Evolutionary conservation across 192 early-diverging fungal genomes (phyloP).

Genomic region (Gamsiella multidivaricata): DNA sequence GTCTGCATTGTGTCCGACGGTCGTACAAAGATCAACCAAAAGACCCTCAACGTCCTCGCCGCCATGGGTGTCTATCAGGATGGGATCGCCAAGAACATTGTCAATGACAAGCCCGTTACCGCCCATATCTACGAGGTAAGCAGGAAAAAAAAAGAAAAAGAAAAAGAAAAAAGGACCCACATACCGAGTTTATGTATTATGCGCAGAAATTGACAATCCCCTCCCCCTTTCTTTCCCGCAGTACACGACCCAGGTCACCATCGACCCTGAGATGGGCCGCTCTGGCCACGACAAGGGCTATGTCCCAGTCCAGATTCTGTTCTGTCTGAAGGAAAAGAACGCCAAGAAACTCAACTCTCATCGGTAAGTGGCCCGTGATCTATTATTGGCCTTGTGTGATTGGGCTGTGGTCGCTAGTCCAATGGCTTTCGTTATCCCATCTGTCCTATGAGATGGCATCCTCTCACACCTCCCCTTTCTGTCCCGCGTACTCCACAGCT

Average conservation of each 20-base stretch:
- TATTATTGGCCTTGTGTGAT: not conserved
- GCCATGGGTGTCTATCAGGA: conserved; percentile 89
- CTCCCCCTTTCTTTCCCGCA: conserved; percentile 27
- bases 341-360: conserved; percentile 91
- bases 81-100: conserved; percentile 72
- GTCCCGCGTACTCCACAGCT: conserved; percentile 49
- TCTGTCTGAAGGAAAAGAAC: conserved; percentile 94
- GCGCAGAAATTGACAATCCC: too few relatives aligned
- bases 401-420: conserved; percentile 9
- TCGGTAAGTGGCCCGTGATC: conserved; percentile 64
- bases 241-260: conserved; percentile 81
- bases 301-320: conserved; percentile 83
- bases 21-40: conserved; percentile 77
- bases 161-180: too few relatives aligned
- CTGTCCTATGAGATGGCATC: too few relatives aligned
- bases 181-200: too few relatives aligned
- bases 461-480: too few relatives aligned
- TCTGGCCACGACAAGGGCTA: conserved; percentile 71
- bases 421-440: too few relatives aligned
- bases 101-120: conserved; percentile 73
- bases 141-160: too few relatives aligned
- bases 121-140: conserved; percentile 73
- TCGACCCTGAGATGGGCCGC: conserved; percentile 80
- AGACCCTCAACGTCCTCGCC: conserved; percentile 76
- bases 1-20: conserved; percentile 88